A percentile compares a stretch with the other conserved stretches of the same genome.
Conservation (phyloP, 2,329 filamentous ascomycete species). For the Ascochyta fabae region DNA sequence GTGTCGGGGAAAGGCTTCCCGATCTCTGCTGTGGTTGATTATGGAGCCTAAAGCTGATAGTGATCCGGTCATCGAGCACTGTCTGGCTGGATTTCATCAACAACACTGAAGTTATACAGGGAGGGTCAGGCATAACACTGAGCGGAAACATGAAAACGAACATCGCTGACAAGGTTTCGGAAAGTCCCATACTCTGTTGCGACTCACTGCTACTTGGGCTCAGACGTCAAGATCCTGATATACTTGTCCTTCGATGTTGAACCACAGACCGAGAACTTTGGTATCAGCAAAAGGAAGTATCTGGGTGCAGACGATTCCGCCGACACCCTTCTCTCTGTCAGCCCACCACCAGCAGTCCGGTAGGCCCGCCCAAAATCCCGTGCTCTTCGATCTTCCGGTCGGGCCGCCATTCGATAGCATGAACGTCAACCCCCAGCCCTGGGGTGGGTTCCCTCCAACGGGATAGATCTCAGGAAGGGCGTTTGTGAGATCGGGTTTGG, state of each 20-base stretch:
- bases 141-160: too few species aligned
- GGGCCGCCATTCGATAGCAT: constrained; percentile 54
- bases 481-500: constrained; percentile 60
- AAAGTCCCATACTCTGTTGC: neutral
- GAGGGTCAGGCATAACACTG: too few species aligned
- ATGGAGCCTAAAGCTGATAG: neutral
- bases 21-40: too few species aligned
- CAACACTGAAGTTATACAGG: neutral
- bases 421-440: constrained; percentile 69
- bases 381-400: constrained; percentile 44
- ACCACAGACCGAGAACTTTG: constrained; percentile 34
- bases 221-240: constrained; percentile 21
- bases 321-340: constrained; percentile 65
- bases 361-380: constrained; percentile 65
- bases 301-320: constrained; percentile 43
- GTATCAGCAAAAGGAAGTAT: constrained; percentile 40
- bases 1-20: neutral
- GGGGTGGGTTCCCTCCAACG: constrained; percentile 54
- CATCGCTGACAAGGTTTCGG: too few species aligned
- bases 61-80: neutral
- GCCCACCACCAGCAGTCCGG: constrained; percentile 68
- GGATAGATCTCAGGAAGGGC: constrained; percentile 58
- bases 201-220: neutral
- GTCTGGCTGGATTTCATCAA: neutral
- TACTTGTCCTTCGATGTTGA: constrained; percentile 32